phyloP scores from a whole-genome alignment of 2,329 filamentous ascomycete genomes.

The Ploettnerulaceae sp. region DNA sequence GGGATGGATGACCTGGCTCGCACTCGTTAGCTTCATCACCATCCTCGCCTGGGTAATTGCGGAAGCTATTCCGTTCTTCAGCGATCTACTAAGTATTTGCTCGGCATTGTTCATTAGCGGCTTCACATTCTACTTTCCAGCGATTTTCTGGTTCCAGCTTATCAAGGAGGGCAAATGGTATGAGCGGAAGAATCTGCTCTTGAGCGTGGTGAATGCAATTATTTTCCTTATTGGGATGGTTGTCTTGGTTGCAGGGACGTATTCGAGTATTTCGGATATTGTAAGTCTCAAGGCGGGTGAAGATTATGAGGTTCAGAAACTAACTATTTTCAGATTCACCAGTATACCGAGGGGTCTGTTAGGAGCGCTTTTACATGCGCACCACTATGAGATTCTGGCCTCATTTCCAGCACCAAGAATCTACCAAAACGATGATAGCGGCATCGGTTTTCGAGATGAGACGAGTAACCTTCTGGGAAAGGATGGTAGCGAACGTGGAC shows the following conservation, averaged over 20 bases:
- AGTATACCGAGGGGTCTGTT: slow-evolving; percentile 16
- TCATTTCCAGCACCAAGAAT: too few species aligned
- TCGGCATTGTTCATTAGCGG: slow-evolving; percentile 39
- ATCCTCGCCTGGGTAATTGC: slow-evolving; percentile 62
- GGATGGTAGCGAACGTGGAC: too few species aligned
- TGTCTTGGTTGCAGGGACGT: slow-evolving; percentile 25
- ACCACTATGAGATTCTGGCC: slow-evolving; percentile 11
- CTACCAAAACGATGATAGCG: too few species aligned
- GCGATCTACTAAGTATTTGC: slow-evolving; percentile 53
- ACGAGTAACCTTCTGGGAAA: too few species aligned
- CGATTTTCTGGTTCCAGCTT: slow-evolving; percentile 29
- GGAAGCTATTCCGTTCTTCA: slow-evolving; percentile 65
- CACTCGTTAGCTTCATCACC: slow-evolving; percentile 52
- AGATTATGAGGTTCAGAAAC: too few species aligned
- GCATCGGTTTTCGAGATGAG: neutral
- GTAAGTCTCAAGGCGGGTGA: too few species aligned
- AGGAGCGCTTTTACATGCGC: slow-evolving; percentile 17
- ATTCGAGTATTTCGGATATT: slow-evolving; percentile 24
- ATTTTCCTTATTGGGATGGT: slow-evolving; percentile 24
- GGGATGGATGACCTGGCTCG: slow-evolving; percentile 47
- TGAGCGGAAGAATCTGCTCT: slow-evolving; percentile 21
- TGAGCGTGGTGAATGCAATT: slow-evolving; percentile 20
- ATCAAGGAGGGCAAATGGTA: slow-evolving; percentile 29
- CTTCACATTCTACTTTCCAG: slow-evolving; percentile 30
- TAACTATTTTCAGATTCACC: slow-evolving; percentile 11